phyloP scores from a whole-genome alignment of 2,329 filamentous ascomycete genomes.

The Alternaria arborescens region DNA sequence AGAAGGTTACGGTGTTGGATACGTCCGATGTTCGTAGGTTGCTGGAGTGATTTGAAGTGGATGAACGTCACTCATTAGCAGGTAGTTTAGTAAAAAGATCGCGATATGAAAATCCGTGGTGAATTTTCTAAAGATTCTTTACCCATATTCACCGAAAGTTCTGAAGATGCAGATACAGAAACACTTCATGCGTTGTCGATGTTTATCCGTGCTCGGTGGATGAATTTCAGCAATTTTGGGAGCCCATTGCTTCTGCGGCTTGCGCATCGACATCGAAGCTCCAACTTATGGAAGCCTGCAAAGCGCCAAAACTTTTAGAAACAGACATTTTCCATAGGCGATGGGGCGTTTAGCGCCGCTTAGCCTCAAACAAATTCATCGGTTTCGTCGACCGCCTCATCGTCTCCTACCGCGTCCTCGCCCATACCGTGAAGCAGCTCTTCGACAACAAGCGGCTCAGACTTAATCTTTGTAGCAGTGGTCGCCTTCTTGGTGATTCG shows the following conservation, averaged over 20 bases:
- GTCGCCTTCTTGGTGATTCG: slow-evolving; percentile 29
- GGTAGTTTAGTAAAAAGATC: background rate
- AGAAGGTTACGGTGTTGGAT: background rate
- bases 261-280: background rate
- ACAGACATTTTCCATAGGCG: too few species aligned
- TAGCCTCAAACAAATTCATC: background rate
- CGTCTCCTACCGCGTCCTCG: background rate
- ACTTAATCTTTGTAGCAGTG: slow-evolving; percentile 20
- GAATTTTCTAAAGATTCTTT: background rate
- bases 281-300: background rate
- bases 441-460: background rate
- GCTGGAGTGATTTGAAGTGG: background rate
- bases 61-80: background rate
- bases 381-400: background rate
- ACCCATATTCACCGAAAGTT: background rate
- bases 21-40: background rate
- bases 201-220: background rate
- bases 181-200: background rate
- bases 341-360: too few species aligned
- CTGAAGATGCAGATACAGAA: background rate
- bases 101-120: background rate
- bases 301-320: too few species aligned
- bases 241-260: background rate
- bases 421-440: background rate
- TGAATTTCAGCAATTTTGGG: background rate